A percentile compares a stretch with the other conserved stretches of the same genome.
Evolutionary conservation across 768 basidiomycete genomes (phyloP).

Genomic region (Agrocybe pediades): DNA sequence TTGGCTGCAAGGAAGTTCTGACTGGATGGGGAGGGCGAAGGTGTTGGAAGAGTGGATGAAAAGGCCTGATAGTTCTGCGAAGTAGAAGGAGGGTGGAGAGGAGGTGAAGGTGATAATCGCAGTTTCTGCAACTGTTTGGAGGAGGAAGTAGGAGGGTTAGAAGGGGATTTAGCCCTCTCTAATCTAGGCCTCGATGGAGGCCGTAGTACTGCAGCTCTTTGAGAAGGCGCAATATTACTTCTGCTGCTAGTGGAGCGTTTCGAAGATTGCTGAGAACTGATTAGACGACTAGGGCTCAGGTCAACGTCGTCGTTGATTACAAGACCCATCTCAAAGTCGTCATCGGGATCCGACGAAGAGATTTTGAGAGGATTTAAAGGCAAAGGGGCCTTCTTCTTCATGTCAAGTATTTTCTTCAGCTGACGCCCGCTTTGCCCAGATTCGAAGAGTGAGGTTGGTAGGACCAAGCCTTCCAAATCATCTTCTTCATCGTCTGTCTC

Average conservation of each 20-base stretch:
- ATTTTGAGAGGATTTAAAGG: constrained; percentile 42
- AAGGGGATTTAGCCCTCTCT: constrained; percentile 74
- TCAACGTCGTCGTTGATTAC: constrained; percentile 83
- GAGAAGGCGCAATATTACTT: constrained; percentile 62
- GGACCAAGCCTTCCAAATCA: constrained; percentile 78
- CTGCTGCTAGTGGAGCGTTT: constrained; percentile 47
- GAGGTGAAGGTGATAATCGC: constrained; percentile 70
- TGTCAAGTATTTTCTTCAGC: constrained; percentile 51
- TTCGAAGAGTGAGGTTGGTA: constrained; percentile 77
- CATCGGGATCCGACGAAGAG: constrained; percentile 68
- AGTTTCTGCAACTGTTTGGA: constrained; percentile 68
- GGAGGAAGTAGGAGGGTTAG: constrained; percentile 70
- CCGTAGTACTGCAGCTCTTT: constrained; percentile 50
- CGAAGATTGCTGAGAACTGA: constrained; percentile 48
- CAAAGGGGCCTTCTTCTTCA: constrained; percentile 55
- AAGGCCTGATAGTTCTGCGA: constrained; percentile 65
- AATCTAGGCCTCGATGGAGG: constrained; percentile 63
- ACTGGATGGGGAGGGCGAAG: constrained; percentile 46
- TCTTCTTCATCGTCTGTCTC: constrained; percentile 78
- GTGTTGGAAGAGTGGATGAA: constrained; percentile 46
- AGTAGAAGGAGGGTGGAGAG: constrained; percentile 55
- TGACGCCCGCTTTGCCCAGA: constrained; percentile 60
- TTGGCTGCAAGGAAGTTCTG: constrained; percentile 59
- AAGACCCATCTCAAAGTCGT: constrained; percentile 85
- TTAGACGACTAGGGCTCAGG: constrained; percentile 76